Evolutionary conservation across 75 land plant genomes (phyloP).

Genomic region (Cunninghamia lanceolata): DNA sequence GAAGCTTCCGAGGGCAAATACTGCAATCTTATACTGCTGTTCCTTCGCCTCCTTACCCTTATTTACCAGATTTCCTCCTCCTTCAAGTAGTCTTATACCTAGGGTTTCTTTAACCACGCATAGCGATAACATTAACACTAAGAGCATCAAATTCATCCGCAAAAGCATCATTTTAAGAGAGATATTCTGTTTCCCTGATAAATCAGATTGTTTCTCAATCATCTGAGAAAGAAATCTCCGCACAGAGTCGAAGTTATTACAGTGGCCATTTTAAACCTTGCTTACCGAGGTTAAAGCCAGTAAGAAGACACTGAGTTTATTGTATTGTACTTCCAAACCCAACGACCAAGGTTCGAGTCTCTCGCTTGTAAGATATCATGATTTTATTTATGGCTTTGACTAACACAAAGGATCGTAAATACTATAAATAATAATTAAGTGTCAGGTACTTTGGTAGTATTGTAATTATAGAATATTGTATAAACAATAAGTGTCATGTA

Average conservation of each 20-base stretch:
- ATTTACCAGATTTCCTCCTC: not conserved
- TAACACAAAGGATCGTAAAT: no score
- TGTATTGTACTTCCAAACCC: no score
- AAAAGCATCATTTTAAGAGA: not conserved
- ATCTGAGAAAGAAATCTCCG: not conserved
- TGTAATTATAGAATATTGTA: no score
- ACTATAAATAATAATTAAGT: no score
- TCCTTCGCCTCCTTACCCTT: not conserved
- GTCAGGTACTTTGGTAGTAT: no score
- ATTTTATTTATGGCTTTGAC: no score
- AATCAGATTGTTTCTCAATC: not conserved
- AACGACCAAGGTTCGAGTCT: no score
- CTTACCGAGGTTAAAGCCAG: no score
- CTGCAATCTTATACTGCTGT: slow-evolving; percentile 39
- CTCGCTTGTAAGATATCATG: no score
- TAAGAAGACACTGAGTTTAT: no score
- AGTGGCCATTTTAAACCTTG: not conserved
- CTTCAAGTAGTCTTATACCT: slow-evolving; percentile 3
- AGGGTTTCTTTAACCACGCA: not conserved
- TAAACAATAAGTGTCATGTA: no score
- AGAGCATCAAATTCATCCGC: not conserved
- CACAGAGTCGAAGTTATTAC: not conserved
- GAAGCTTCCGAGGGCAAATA: slow-evolving; percentile 92
- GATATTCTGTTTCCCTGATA: not conserved
- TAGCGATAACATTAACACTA: not conserved